Evolutionary conservation across 139 green algal species (phyloP).

Genomic region (Tetraselmis chui): DNA sequence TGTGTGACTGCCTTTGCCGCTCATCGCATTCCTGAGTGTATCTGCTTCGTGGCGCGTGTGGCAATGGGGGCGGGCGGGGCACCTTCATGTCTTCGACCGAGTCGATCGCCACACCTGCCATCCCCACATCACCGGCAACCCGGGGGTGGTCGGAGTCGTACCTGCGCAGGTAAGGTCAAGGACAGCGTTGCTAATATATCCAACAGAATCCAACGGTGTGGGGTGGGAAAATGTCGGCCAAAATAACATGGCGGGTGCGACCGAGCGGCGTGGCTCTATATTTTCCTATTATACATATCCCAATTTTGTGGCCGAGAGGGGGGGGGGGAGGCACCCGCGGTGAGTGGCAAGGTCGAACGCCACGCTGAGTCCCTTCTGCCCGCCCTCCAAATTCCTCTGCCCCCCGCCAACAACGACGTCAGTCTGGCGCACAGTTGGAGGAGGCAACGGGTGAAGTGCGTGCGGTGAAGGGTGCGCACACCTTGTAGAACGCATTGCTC

Average conservation of each 20-base stretch:
- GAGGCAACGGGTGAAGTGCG: neutral
- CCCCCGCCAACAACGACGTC: neutral
- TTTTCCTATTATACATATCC: too few species aligned
- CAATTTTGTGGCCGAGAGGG: neutral
- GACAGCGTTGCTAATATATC: too few species aligned
- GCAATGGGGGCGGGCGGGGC: too few species aligned
- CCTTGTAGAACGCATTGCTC: slow-evolving; percentile 62
- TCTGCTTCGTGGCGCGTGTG: too few species aligned
- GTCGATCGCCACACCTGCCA: slow-evolving; percentile 66
- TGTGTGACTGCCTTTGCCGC: too few species aligned
- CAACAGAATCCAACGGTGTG: too few species aligned
- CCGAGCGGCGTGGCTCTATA: too few species aligned
- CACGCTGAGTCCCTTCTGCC: slow-evolving; percentile 58
- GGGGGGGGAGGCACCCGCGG: slow-evolving; percentile 27
- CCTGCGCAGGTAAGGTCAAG: neutral
- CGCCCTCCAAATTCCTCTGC: slow-evolving; percentile 43
- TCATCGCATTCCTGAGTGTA: too few species aligned
- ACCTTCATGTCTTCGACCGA: slow-evolving; percentile 65
- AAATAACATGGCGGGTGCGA: too few species aligned
- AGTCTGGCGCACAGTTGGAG: neutral
- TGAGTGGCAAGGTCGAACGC: slow-evolving; percentile 70
- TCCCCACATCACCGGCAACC: slow-evolving; percentile 62
- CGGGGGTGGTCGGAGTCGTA: slow-evolving; percentile 66
- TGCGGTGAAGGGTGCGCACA: neutral
- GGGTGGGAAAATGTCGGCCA: too few species aligned